Percentiles rank a stretch among this genome's conserved stretches.
Evolutionary conservation across 345 rosid genomes (phyloP).

Genomic region (Brassica napus): DNA sequence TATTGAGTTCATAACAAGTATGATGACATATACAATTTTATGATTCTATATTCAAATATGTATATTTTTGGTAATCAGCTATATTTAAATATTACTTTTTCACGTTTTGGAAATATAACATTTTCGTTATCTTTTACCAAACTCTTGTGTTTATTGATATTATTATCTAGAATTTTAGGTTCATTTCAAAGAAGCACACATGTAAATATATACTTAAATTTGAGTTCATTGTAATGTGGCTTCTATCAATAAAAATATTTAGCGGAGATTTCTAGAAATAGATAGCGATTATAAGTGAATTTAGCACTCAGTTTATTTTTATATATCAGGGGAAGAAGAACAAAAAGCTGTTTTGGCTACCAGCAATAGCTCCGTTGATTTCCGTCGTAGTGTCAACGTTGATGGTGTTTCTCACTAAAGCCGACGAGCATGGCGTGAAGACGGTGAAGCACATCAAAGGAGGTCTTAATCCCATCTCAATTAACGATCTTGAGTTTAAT

Average conservation of each 20-base stretch:
- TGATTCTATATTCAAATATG: neutral
- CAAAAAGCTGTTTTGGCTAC: slow-evolving; percentile 81
- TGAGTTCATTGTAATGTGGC: neutral
- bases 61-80: too few species aligned
- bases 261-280: neutral
- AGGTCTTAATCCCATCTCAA: slow-evolving; percentile 81
- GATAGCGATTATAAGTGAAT: neutral
- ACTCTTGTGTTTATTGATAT: neutral
- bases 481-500: slow-evolving; percentile 57
- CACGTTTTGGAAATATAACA: neutral
- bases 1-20: neutral
- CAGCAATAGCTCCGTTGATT: slow-evolving; percentile 79
- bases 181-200: neutral
- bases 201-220: neutral
- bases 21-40: neutral
- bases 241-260: neutral
- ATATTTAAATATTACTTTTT: neutral
- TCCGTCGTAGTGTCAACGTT: slow-evolving; percentile 70
- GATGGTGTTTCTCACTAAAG: slow-evolving; percentile 73
- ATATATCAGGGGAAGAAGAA: slow-evolving; percentile 62
- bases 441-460: slow-evolving; percentile 72
- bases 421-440: slow-evolving; percentile 80
- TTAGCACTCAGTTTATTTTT: neutral
- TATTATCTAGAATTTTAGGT: neutral
- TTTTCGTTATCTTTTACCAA: neutral